phyloP scores from a whole-genome alignment of 2,329 filamentous ascomycete species.

The Uncinocarpus reesii region DNA sequence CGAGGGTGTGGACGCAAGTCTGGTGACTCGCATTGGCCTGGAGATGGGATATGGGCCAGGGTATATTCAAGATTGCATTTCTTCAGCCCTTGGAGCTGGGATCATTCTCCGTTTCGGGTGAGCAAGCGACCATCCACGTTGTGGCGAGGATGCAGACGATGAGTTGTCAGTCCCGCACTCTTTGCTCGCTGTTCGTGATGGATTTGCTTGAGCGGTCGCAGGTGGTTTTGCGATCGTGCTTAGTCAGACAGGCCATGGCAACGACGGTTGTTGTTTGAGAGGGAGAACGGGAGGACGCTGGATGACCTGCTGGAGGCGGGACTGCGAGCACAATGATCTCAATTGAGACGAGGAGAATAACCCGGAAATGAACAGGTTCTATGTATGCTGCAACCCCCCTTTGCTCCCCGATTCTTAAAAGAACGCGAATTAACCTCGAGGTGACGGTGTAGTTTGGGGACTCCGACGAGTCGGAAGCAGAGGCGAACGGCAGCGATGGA shows the following conservation, averaged over 20 bases:
- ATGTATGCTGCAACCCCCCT: conserved; percentile 7
- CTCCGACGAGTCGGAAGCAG: conserved; percentile 38
- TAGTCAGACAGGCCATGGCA: no score
- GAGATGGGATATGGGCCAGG: conserved; percentile 12
- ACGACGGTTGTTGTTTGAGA: no score
- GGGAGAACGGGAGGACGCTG: no score
- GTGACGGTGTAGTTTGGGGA: conserved; percentile 31
- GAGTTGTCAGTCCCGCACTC: conserved; percentile 17
- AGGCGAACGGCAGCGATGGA: conserved; percentile 48
- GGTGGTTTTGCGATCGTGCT: no score
- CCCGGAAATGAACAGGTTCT: conserved; percentile 15
- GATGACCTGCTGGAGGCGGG: not conserved
- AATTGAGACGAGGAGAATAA: not conserved
- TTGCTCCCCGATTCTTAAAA: not conserved
- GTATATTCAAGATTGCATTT: conserved; percentile 13
- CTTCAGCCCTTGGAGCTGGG: conserved; percentile 12
- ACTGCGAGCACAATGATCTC: not conserved
- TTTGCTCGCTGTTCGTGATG: not conserved
- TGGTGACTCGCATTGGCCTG: conserved; percentile 14
- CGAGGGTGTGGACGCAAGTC: conserved; percentile 9
- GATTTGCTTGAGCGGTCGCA: no score
- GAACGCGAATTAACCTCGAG: not conserved
- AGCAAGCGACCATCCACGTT: conserved; percentile 12
- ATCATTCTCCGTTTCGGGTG: not conserved
- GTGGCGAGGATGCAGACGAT: conserved; percentile 17